Conservation (phyloP, 2,329 filamentous ascomycete species). For the Macrophomina tecta region DNA sequence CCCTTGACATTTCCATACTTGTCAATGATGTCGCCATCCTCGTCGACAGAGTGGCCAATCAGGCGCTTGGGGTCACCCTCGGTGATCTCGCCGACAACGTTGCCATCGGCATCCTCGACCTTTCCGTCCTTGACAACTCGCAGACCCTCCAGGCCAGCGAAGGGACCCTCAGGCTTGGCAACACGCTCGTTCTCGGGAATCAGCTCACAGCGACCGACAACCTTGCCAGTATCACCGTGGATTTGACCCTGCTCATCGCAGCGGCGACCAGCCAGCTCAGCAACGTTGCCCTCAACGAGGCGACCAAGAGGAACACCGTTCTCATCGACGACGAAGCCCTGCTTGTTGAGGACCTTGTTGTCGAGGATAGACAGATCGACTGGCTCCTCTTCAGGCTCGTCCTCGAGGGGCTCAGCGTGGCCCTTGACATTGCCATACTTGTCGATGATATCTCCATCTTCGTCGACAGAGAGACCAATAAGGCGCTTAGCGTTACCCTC, state of each 20-base stretch:
- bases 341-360: conserved; percentile 57
- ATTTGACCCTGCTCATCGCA: conserved; percentile 75
- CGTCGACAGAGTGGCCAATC: conserved; percentile 64
- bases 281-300: conserved; percentile 69
- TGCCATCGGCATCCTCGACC: conserved; percentile 57
- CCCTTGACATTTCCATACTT: conserved; percentile 67
- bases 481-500: conserved; percentile 67
- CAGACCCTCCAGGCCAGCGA: conserved; percentile 57
- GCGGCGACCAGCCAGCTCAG: conserved; percentile 70
- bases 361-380: conserved; percentile 54
- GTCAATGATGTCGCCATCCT: conserved; percentile 68
- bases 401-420: conserved; percentile 62
- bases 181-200: conserved; percentile 70
- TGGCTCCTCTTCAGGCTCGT: conserved; percentile 51
- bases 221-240: conserved; percentile 72
- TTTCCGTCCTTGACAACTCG: conserved; percentile 56
- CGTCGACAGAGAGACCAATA: conserved; percentile 64
- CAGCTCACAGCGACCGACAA: conserved; percentile 71
- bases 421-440: conserved; percentile 67
- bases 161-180: conserved; percentile 57
- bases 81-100: conserved; percentile 60
- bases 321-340: conserved; percentile 57
- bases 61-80: conserved; percentile 67
- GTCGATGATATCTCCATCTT: conserved; percentile 68
- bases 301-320: conserved; percentile 61